These are phyloP conservation scores for Penicillium sp. DNA, from an alignment of 2,329 filamentous ascomycete genomes.

Conservation along the genomic window DNA sequence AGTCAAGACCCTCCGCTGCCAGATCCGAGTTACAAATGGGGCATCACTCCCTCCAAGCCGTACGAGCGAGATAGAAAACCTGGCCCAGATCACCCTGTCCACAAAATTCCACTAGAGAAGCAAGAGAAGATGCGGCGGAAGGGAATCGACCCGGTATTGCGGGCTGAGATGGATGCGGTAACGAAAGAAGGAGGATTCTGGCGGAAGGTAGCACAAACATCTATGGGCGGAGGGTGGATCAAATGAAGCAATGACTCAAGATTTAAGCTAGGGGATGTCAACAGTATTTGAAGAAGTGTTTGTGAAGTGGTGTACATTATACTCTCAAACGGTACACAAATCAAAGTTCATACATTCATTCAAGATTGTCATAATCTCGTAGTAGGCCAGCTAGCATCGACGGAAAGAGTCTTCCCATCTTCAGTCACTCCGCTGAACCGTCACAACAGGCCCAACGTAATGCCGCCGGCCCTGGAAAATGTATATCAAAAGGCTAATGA, in stretches of 20 bases:
- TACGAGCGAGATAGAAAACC: constrained; percentile 1
- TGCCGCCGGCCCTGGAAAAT: constrained; percentile 30
- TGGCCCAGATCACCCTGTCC: constrained; percentile 15
- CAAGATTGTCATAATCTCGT: neutral
- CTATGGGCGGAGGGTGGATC: neutral
- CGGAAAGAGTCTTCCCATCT: neutral
- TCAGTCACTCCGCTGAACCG: constrained; percentile 10
- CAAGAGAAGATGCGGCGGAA: constrained; percentile 40
- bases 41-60: constrained; percentile 1
- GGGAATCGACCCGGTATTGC: neutral
- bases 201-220: neutral
- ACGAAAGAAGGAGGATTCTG: neutral
- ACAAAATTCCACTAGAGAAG: constrained; percentile 35
- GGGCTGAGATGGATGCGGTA: neutral
- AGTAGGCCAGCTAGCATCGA: neutral
- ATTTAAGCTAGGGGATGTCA: neutral
- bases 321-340: neutral
- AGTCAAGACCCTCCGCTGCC: neutral
- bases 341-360: neutral
- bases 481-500: constrained; percentile 44
- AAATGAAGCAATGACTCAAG: neutral
- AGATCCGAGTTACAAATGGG: neutral
- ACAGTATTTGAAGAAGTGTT: no score
- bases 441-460: constrained; percentile 34
- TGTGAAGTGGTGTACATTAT: neutral